Evolutionary conservation across 306 rosid genomes (phyloP).

Genomic region (Phaseolus lunatus): DNA sequence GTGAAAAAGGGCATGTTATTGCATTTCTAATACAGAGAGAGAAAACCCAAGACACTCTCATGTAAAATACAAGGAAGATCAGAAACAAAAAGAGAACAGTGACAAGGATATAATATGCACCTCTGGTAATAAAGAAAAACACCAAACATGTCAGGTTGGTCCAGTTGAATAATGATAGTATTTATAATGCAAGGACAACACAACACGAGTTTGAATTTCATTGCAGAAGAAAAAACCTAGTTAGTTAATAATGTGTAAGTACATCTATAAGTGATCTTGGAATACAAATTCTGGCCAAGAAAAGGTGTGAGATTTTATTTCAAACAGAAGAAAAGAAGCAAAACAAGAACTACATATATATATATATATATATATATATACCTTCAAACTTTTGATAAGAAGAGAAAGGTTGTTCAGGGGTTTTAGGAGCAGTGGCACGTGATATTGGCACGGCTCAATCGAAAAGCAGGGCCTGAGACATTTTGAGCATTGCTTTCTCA

Average conservation of each 20-base stretch:
- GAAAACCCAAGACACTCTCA: background rate
- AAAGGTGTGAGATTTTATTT: background rate
- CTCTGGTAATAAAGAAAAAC: no score
- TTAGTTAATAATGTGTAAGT: no score
- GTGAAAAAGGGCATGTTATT: background rate
- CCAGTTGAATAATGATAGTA: background rate
- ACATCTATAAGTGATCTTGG: background rate
- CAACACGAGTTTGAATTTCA: background rate
- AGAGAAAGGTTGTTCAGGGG: background rate
- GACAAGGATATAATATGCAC: background rate
- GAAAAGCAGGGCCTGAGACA: slow-evolving; percentile 59
- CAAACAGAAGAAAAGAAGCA: background rate
- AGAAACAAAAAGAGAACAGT: background rate
- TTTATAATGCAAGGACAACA: background rate
- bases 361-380: background rate
- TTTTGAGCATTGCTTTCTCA: slow-evolving; percentile 67
- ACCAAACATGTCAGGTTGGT: background rate
- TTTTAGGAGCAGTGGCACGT: slow-evolving; percentile 62
- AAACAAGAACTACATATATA: no score
- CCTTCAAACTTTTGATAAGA: slow-evolving; percentile 1
- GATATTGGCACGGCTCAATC: slow-evolving; percentile 99
- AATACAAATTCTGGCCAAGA: background rate
- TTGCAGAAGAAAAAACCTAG: background rate
- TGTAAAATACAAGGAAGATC: background rate
- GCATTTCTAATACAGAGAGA: background rate